A percentile compares a stretch with the other conserved stretches of the same genome.
phyloP scores from a whole-genome alignment of 2,329 filamentous ascomycete species.

The Aspergillus sp. region DNA sequence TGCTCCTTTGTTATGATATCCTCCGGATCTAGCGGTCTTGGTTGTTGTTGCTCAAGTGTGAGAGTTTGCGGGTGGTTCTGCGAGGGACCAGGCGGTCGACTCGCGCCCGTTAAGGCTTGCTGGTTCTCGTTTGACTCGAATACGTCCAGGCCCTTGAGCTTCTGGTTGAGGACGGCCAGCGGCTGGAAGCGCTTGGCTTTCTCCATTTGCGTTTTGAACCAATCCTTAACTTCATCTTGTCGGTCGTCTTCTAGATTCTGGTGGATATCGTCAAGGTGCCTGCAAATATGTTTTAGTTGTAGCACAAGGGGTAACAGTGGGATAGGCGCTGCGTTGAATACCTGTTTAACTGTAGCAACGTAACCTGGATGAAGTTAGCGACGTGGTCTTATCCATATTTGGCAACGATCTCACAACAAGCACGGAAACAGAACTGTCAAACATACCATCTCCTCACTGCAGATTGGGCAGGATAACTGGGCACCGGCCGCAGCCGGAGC shows the following conservation, averaged over 20 bases:
- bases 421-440: conserved; percentile 19
- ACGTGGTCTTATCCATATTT: background rate
- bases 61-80: conserved; percentile 29
- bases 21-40: conserved; percentile 68
- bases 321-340: conserved; percentile 29
- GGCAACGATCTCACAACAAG: background rate
- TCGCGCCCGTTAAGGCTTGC: conserved; percentile 39
- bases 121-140: conserved; percentile 85
- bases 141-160: conserved; percentile 85
- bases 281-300: conserved; percentile 31
- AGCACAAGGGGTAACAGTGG: background rate
- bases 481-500: conserved; percentile 58
- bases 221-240: conserved; percentile 93
- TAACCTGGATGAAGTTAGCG: conserved; percentile 61
- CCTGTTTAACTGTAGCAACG: conserved; percentile 87
- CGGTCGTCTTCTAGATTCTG: conserved; percentile 84
- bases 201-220: conserved; percentile 92
- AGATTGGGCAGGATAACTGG: conserved; percentile 91
- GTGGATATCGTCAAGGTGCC: conserved; percentile 83
- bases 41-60: conserved; percentile 19
- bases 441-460: conserved; percentile 90
- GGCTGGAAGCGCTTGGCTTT: conserved; percentile 94
- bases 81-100: conserved; percentile 28
- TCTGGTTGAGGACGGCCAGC: conserved; percentile 87
- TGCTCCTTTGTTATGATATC: conserved; percentile 84